phyloP scores from a whole-genome alignment of 164 flowering plant species.

The Hamamelis virginiana region DNA sequence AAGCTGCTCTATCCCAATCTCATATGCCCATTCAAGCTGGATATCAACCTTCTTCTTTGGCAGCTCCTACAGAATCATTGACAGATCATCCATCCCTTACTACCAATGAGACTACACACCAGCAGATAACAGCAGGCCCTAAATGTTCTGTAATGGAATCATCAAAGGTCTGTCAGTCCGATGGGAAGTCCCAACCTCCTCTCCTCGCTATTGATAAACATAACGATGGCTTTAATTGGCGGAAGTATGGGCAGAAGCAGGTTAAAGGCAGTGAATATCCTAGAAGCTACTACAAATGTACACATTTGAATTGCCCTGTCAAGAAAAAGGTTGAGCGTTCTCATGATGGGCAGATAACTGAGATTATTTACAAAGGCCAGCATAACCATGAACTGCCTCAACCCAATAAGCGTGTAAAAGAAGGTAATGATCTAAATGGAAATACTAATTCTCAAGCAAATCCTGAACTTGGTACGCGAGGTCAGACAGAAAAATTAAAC shows the following conservation, averaged over 20 bases:
- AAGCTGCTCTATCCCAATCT: constrained; percentile 72
- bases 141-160: constrained; percentile 32
- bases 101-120: constrained; percentile 28
- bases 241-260: constrained; percentile 96
- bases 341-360: constrained; percentile 78
- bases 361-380: constrained; percentile 88
- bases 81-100: constrained; percentile 24
- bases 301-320: constrained; percentile 71
- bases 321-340: constrained; percentile 94
- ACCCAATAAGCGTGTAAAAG: constrained; percentile 50
- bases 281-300: constrained; percentile 91
- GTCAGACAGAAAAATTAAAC: constrained; percentile 25
- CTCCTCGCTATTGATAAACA: constrained; percentile 56
- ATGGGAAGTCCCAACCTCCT: constrained; percentile 44
- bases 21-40: constrained; percentile 46
- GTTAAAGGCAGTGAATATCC: constrained; percentile 93
- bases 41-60: constrained; percentile 31
- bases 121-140: constrained; percentile 37
- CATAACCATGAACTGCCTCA: constrained; percentile 80
- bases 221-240: constrained; percentile 91
- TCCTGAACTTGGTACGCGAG: constrained; percentile 29
- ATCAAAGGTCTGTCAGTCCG: constrained; percentile 46
- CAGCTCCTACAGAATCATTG: constrained; percentile 31
- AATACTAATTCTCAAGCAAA: constrained; percentile 28
- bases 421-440: constrained; percentile 38